Percentiles rank a stretch among this genome's conserved stretches.
phyloP scores from a whole-genome alignment of 2,329 filamentous ascomycete species.

The Botryotinia calthae region DNA sequence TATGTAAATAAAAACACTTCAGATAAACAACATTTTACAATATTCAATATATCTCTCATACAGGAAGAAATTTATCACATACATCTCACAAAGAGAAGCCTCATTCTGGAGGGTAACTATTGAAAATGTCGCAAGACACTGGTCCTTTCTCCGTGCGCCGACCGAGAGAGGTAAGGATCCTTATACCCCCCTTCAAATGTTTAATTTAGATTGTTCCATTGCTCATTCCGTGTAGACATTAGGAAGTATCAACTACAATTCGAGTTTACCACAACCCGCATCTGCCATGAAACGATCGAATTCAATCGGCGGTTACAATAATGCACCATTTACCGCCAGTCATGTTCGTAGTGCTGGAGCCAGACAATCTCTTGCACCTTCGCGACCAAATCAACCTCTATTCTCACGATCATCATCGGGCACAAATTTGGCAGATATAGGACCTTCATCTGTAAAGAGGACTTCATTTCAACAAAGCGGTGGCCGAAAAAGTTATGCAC shows the following conservation, averaged over 20 bases:
- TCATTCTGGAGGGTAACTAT: slow-evolving; percentile 21
- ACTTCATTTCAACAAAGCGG: slow-evolving; percentile 71
- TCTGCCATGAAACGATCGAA: slow-evolving; percentile 93
- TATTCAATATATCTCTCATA: slow-evolving; percentile 5
- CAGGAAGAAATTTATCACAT: slow-evolving; percentile 8
- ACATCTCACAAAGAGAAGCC: not conserved
- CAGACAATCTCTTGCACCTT: slow-evolving; percentile 80
- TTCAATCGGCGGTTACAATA: slow-evolving; percentile 66
- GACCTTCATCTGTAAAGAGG: slow-evolving; percentile 80
- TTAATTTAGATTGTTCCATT: slow-evolving; percentile 1
- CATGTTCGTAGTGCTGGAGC: slow-evolving; percentile 78
- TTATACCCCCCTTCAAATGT: slow-evolving; percentile 1
- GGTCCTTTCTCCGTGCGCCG: slow-evolving; percentile 90
- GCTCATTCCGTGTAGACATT: slow-evolving; percentile 62
- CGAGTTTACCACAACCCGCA: slow-evolving; percentile 81
- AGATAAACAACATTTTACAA: not conserved
- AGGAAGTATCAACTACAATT: slow-evolving; percentile 77
- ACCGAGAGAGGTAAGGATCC: slow-evolving; percentile 72
- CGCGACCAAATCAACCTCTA: slow-evolving; percentile 79
- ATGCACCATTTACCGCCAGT: slow-evolving; percentile 62
- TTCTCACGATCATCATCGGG: slow-evolving; percentile 85
- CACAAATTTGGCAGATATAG: slow-evolving; percentile 73
- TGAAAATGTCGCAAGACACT: slow-evolving; percentile 76
- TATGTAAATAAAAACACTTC: slow-evolving; percentile 8
- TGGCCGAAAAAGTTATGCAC: slow-evolving; percentile 58